Base-by-base conservation (phyloP, 805 yeast species). In the Spathaspora girioi region DNA sequence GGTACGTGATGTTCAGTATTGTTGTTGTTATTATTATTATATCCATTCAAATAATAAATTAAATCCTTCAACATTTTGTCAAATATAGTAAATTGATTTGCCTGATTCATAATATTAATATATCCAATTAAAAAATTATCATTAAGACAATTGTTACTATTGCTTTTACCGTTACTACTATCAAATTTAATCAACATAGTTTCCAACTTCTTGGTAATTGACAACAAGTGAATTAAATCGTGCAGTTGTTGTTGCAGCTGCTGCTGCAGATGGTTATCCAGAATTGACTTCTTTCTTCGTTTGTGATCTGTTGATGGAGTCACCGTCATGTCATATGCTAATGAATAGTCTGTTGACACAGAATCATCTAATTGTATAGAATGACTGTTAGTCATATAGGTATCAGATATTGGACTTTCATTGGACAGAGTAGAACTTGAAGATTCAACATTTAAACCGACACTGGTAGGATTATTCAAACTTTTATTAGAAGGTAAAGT, bases 51-150 rank as follows among this genome's bases (percentile, higher is more conserved):
- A 55, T 59, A 63, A 27, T 50, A 53, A 14, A 64, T 50, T 27
- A 68, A 51, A 47, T 62, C 68, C 29, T 54, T 55, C 18, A 58
- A 54, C 4, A 62, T 56, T 14, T 52, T 56, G 20, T 59, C 60
- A 42, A 68, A 62, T 17, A 63, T 53, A 10, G 56, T 32, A 46
- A 54, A 53, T 15, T 47, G 52, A n/a, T 44, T 38, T n/a, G 55
- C 50, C 14, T 56, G 52, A 5, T 55, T 23, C 14, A 51, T 41
- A 29, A 67, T 54, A 15, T 60, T 58, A 11, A 61, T 55, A 56
- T 63, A 70, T 0, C 76, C 76, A 44, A 69, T 60, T n/a, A 67
- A 54, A 50, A 71, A 70, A 43, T 55, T 50, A 23, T 70, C 73
- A 45, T 59, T 59, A 15, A 65, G 42, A 35, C 18, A 35, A n/a